Conservation (phyloP, 192 early-diverging fungal genomes). For the Glomus cerebriforme region DNA sequence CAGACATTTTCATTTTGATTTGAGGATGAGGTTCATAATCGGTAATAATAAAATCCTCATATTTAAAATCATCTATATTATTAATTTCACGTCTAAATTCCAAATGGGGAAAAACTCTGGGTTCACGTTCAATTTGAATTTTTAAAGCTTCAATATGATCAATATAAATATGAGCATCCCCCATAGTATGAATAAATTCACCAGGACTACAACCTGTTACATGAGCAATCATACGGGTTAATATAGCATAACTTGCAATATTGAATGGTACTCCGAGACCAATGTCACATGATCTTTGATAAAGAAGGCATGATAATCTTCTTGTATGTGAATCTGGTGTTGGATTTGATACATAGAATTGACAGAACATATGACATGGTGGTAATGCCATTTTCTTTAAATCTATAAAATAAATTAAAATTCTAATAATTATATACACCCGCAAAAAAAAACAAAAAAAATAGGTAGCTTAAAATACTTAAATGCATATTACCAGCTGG, state of each 20-base stretch:
- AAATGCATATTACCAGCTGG: conserved; percentile 68
- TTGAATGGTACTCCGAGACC: conserved; percentile 99
- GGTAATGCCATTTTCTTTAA: conserved; percentile 90
- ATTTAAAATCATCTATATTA: conserved; percentile 72
- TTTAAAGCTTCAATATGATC: conserved; percentile 89
- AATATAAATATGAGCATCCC: conserved; percentile 93
- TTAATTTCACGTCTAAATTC: conserved; percentile 46
- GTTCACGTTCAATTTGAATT: conserved; percentile 74
- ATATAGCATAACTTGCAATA: conserved; percentile 93
- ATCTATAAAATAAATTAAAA: conserved; percentile 51
- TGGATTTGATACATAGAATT: conserved; percentile 95
- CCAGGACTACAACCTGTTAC: conserved; percentile 82
- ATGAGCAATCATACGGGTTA: conserved; percentile 89
- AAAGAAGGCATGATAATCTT: conserved; percentile 86
- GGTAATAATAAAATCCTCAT: conserved; percentile 78
- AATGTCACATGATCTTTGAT: conserved; percentile 95
- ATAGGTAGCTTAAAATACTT: not conserved
- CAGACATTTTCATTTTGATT: conserved; percentile 96
- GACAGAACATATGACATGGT: conserved; percentile 96
- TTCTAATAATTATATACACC: not conserved
- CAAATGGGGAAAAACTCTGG: conserved; percentile 82
- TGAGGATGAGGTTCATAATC: conserved; percentile 86
- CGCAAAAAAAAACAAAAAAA: not conserved
- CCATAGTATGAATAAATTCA: conserved; percentile 90
- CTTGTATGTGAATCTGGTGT: no score